A percentile compares a stretch with the other conserved stretches of the same genome.
phyloP scores from a whole-genome alignment of 495 filamentous ascomycete species.

The Tuber magnatum region DNA sequence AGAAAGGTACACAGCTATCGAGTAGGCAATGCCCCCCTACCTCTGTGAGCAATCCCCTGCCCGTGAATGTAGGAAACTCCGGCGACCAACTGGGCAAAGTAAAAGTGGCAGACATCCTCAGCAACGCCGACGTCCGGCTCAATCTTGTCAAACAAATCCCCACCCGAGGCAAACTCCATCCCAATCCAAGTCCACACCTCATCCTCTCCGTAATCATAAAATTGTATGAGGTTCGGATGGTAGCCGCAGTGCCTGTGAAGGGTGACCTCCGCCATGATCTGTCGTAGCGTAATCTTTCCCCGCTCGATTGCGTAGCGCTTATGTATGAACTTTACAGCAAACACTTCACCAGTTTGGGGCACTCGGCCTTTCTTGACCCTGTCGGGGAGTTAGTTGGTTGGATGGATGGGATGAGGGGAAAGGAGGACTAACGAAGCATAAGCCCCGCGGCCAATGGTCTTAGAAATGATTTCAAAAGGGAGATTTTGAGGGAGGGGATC shows the following conservation, averaged over 20 bases:
- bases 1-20: not conserved
- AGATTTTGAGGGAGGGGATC: constrained; percentile 78
- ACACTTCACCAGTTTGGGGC: constrained; percentile 62
- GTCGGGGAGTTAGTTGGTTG: constrained; percentile 7
- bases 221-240: constrained; percentile 88
- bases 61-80: constrained; percentile 93
- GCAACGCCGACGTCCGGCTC: constrained; percentile 89
- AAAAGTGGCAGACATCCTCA: constrained; percentile 90
- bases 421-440: constrained; percentile 76
- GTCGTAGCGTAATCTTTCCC: constrained; percentile 80
- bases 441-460: constrained; percentile 90
- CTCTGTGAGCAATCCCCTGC: constrained; percentile 74
- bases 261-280: constrained; percentile 79
- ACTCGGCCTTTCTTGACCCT: constrained; percentile 90
- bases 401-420: constrained; percentile 4
- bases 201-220: constrained; percentile 81
- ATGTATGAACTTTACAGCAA: constrained; percentile 98
- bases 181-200: constrained; percentile 91
- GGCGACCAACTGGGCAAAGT: constrained; percentile 84
- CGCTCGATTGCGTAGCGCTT: constrained; percentile 84
- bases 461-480: constrained; percentile 89
- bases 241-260: constrained; percentile 79
- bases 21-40: constrained; percentile 10
- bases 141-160: constrained; percentile 65
- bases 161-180: constrained; percentile 93